phyloP scores from a whole-genome alignment of 208 protist species.

The Strigomonas culicis region DNA sequence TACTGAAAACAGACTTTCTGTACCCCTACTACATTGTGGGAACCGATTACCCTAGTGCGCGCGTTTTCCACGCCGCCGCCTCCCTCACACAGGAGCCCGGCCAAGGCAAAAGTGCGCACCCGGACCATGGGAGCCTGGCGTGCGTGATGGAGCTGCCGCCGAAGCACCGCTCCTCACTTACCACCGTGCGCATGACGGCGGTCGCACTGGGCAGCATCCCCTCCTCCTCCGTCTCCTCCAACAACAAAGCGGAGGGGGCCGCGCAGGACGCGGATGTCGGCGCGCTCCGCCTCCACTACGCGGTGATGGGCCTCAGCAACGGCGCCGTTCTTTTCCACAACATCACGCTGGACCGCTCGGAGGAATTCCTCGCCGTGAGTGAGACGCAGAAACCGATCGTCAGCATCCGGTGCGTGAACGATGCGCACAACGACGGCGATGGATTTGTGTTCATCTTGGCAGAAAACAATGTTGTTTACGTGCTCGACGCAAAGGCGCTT shows the following conservation, averaged over 20 bases:
- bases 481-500: conserved; percentile 20
- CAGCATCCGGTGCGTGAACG: conserved; percentile 27
- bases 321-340: conserved; percentile 76
- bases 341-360: conserved; percentile 36
- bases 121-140: conserved; percentile 24
- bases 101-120: neutral
- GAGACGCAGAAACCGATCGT: conserved; percentile 63
- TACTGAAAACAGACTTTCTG: conserved; percentile 49
- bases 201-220: conserved; percentile 33
- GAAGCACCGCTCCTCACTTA: conserved; percentile 33
- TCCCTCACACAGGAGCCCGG: neutral
- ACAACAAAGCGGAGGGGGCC: neutral
- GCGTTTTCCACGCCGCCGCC: conserved; percentile 73
- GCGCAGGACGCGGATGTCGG: conserved; percentile 16
- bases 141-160: conserved; percentile 50
- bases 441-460: neutral
- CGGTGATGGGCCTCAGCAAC: conserved; percentile 71
- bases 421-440: neutral
- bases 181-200: conserved; percentile 52
- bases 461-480: conserved; percentile 25
- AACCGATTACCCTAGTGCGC: conserved; percentile 73
- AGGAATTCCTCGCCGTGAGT: conserved; percentile 48
- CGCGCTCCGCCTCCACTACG: conserved; percentile 24
- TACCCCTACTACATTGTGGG: conserved; percentile 63
- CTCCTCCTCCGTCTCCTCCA: neutral